Evolutionary conservation across 139 green algal species (phyloP).

Genomic region (Limnomonas spitsbergensis): DNA sequence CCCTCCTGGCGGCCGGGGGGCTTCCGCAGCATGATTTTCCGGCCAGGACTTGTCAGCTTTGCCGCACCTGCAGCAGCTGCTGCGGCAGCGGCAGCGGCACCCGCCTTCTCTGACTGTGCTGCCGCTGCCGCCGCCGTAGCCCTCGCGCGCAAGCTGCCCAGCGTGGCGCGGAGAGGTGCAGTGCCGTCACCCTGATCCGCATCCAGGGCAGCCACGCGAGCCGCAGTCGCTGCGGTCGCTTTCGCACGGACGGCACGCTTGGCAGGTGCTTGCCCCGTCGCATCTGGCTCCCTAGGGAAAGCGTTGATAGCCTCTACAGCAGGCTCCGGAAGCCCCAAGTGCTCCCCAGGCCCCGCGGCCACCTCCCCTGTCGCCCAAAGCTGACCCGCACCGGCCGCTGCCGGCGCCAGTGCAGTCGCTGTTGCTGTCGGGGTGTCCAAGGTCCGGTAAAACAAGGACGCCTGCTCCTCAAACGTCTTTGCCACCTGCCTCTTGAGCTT

Average conservation of each 20-base stretch:
- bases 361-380: too few relatives aligned
- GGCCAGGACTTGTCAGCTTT: not conserved
- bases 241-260: not conserved
- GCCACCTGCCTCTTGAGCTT: slow-evolving; percentile 31
- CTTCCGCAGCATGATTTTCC: not conserved
- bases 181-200: not conserved
- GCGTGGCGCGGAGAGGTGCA: not conserved
- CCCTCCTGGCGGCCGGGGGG: too few relatives aligned
- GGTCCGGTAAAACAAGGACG: not conserved
- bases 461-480: not conserved
- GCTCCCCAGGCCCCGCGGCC: not conserved
- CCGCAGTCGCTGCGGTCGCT: too few relatives aligned
- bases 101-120: not conserved
- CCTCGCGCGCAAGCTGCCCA: not conserved
- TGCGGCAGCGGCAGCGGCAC: too few relatives aligned
- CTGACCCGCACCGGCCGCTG: too few relatives aligned
- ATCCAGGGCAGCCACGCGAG: not conserved
- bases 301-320: too few relatives aligned
- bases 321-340: not conserved
- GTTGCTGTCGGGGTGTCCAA: not conserved
- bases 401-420: not conserved
- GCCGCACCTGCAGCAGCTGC: not conserved
- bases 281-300: not conserved
- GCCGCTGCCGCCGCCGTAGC: too few relatives aligned
- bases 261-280: not conserved